Evolutionary conservation across 805 yeast species (phyloP).

Genomic region (Candida golubevii): DNA sequence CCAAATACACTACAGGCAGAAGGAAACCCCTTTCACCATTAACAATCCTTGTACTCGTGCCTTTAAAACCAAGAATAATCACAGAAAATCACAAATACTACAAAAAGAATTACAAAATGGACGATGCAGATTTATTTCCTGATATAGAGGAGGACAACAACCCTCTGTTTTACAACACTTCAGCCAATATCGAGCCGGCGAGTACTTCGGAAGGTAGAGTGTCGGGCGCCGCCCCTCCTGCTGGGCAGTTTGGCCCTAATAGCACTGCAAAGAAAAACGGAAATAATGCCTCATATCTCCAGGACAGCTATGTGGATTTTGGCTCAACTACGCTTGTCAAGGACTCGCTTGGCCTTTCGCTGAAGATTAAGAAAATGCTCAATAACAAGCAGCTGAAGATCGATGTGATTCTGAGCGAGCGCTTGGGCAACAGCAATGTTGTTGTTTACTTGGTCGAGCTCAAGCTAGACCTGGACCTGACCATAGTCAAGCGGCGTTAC

Average conservation of each 20-base stretch:
- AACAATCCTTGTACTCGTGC: too few relatives aligned
- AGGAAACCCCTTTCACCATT: neutral
- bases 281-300: conserved; percentile 5
- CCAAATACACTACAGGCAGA: neutral
- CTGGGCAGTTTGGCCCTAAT: neutral
- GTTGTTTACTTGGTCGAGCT: conserved; percentile 37
- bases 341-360: conserved; percentile 16
- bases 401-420: conserved; percentile 33
- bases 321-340: conserved; percentile 16
- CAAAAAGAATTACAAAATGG: conserved; percentile 5
- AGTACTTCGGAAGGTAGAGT: neutral
- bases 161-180: conserved; percentile 37
- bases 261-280: neutral
- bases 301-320: conserved; percentile 15
- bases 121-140: conserved; percentile 23
- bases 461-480: conserved; percentile 14
- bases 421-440: conserved; percentile 31
- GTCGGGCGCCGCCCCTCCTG: neutral
- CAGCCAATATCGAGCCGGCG: conserved; percentile 20
- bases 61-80: neutral
- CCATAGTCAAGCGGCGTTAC: conserved; percentile 39
- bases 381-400: conserved; percentile 25
- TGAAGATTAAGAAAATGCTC: conserved; percentile 25
- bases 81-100: neutral
- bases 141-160: conserved; percentile 45